Evolutionary conservation across 78 protist genomes (phyloP), one percentile per base, ranked within the genome.

Genomic region (Dictyostelium intermedium): DNA sequence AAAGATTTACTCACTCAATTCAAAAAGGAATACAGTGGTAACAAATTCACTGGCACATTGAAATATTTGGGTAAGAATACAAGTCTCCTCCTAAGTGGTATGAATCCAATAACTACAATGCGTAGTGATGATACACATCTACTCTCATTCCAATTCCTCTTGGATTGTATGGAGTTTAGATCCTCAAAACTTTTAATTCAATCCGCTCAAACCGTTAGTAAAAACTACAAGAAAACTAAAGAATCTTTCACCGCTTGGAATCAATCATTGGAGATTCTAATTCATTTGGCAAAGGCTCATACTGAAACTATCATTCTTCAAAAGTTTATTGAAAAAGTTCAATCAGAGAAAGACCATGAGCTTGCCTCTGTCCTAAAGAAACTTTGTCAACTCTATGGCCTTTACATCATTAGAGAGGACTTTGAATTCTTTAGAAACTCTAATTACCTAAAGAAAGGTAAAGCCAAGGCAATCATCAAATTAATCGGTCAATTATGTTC

Each of bases 1-100:
- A 95, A 96, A 32, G 95, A 83, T 43, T 84, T 97, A 27, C 69
- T 96, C 34, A 89, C 85, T 4, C 94, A 89, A 80, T 89, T 89
- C 60, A 89, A 89, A 47, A 89, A 89, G 27, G 94, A 89, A 50
- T 89, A 89, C 23, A 34, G 82, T 25, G n/a, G 74, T 27, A 89
- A 89, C 63, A 89, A 89, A 23, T 89, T 89, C 41, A 89, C 94
- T 25, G 94, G 94, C 2, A 89, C 94, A 2, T 50, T 89, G 30
- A 89, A 89, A 69, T 89, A 89, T 50, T 50, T 89, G 32, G 70
- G 87, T 2, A 89, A 89, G 50, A 89, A 89, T 53, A 89, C 94
- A 3, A 80, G 82, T 45, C 56, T 89, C 4, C 39, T 89, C 2
- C 4, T 89, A 1, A 69, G 82, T 81, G 87, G 83, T 10, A 30